Evolutionary conservation across 2,329 filamentous ascomycete genomes (phyloP).

Genomic region (Dactylellina cionopaga): DNA sequence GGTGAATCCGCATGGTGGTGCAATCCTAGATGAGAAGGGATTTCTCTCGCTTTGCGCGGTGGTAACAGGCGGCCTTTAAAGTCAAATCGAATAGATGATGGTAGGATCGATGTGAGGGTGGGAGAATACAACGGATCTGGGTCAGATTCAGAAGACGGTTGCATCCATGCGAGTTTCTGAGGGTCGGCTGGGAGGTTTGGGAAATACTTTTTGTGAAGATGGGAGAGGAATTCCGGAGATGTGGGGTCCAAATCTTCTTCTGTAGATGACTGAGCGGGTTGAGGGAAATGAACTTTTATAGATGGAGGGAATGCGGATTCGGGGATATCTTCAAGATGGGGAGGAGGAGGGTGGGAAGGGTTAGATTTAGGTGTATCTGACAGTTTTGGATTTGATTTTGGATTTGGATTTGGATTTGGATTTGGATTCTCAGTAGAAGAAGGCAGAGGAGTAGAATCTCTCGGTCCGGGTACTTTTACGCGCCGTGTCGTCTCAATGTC

Average conservation of each 20-base stretch:
- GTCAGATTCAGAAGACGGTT: constrained; percentile 73
- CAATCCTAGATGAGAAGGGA: constrained; percentile 81
- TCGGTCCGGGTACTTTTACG: constrained; percentile 11
- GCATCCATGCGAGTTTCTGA: constrained; percentile 88
- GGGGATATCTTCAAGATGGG: constrained; percentile 56
- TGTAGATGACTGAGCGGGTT: constrained; percentile 62
- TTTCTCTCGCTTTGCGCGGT: constrained; percentile 75
- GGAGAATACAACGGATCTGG: constrained; percentile 83
- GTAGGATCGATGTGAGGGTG: constrained; percentile 73
- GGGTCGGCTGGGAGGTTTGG: constrained; percentile 86
- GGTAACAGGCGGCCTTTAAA: constrained; percentile 84
- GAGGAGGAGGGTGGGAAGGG: constrained; percentile 60
- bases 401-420: background rate
- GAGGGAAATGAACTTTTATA: constrained; percentile 70
- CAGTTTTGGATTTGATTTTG: constrained; percentile 52
- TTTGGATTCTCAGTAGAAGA: background rate
- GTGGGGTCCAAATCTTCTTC: constrained; percentile 81
- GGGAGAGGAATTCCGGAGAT: constrained; percentile 82
- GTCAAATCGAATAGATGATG: constrained; percentile 85
- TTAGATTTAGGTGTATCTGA: constrained; percentile 61
- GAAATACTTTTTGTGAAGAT: constrained; percentile 93
- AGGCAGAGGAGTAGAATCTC: background rate
- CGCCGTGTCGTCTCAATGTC: constrained; percentile 54
- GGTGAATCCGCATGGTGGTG: constrained; percentile 95
- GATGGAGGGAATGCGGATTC: constrained; percentile 56